Conservation (phyloP, 257 asterid species). For the Ballota nigra region DNA sequence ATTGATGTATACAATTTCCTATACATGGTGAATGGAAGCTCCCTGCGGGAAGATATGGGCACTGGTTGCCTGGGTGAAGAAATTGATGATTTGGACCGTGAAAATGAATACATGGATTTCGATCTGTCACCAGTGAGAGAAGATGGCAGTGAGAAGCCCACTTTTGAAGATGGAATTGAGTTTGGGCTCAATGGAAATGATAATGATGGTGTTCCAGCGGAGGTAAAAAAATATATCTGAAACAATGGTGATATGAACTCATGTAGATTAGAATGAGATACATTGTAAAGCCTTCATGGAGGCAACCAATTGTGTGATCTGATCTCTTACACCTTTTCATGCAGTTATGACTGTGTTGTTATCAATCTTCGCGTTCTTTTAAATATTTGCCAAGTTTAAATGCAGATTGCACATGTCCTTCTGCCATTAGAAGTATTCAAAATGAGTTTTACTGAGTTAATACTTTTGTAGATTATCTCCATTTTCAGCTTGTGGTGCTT, state of each 20-base stretch:
- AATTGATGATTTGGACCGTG: constrained; percentile 63
- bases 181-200: constrained; percentile 37
- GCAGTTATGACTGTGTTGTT: background rate
- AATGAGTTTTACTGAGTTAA: background rate
- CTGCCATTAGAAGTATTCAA: constrained; percentile 3
- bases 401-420: background rate
- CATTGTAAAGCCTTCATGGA: background rate
- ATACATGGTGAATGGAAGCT: constrained; percentile 63
- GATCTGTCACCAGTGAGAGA: constrained; percentile 76
- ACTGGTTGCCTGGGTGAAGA: constrained; percentile 84
- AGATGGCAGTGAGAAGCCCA: constrained; percentile 59
- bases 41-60: constrained; percentile 43
- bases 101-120: constrained; percentile 48
- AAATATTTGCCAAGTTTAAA: constrained; percentile 1
- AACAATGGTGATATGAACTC: background rate
- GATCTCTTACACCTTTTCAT: constrained; percentile 8
- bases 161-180: constrained; percentile 67
- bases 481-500: constrained; percentile 5
- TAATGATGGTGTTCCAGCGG: constrained; percentile 29
- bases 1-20: constrained; percentile 82
- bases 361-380: constrained; percentile 8
- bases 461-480: background rate
- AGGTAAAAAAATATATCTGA: constrained; percentile 26
- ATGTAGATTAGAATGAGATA: constrained; percentile 2
- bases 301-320: background rate